These are phyloP conservation scores for Yarrowia sp. DNA, from an alignment of 805 yeast genomes.

Conservation along the genomic window DNA sequence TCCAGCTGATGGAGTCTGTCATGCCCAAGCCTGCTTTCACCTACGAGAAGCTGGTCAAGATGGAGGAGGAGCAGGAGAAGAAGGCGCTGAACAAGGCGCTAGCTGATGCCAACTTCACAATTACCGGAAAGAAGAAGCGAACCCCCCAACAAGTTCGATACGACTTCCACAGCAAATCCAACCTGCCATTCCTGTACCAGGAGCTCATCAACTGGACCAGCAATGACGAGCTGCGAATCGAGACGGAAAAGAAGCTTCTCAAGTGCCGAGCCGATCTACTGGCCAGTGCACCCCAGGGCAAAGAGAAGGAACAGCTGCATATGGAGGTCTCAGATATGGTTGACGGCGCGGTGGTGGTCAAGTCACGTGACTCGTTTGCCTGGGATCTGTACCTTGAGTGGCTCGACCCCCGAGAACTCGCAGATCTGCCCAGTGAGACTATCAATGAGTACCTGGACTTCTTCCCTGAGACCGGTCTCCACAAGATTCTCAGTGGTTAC, in stretches of 20 bases:
- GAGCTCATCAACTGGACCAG: conserved; percentile 63
- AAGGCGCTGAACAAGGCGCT: conserved; percentile 44
- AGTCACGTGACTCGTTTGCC: conserved; percentile 64
- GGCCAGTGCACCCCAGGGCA: conserved; percentile 57
- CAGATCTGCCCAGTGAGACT: conserved; percentile 57
- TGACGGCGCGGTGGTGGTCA: conserved; percentile 75
- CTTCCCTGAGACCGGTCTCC: conserved; percentile 68
- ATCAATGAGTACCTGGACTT: conserved; percentile 60
- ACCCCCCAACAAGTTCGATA: conserved; percentile 52
- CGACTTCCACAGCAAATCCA: conserved; percentile 59
- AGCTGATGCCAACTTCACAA: conserved; percentile 44
- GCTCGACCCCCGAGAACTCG: conserved; percentile 62
- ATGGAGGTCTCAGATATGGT: conserved; percentile 61
- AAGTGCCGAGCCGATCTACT: conserved; percentile 53
- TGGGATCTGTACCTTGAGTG: conserved; percentile 82
- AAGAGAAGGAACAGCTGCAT: conserved; percentile 52
- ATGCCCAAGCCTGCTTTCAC: conserved; percentile 46
- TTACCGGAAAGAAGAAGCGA: conserved; percentile 42
- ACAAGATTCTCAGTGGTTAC: conserved; percentile 67
- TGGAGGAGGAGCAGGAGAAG: conserved; percentile 45
- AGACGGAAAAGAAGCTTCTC: conserved; percentile 66
- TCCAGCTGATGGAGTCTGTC: conserved; percentile 45
- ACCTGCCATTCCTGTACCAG: conserved; percentile 61
- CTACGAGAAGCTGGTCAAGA: conserved; percentile 44
- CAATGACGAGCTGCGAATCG: conserved; percentile 66